Evolutionary conservation across 495 filamentous ascomycete genomes (phyloP).

Genomic region (Elasticomyces elasticus): DNA sequence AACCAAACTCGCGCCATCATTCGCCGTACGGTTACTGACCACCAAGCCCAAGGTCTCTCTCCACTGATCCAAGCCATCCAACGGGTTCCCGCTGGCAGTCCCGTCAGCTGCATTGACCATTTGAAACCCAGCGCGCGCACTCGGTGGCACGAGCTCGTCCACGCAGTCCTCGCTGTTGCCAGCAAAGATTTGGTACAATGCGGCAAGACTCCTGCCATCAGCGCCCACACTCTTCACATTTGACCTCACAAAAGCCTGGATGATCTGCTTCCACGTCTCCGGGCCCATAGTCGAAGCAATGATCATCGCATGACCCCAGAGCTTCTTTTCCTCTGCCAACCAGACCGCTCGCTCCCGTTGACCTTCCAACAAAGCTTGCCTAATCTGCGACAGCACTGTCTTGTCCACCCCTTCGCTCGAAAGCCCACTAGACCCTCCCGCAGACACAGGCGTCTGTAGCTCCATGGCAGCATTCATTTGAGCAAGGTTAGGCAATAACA

Average conservation of each 20-base stretch:
- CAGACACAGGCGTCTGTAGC: slow-evolving; percentile 16
- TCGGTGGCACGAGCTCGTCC: slow-evolving; percentile 91
- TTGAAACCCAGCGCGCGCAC: slow-evolving; percentile 82
- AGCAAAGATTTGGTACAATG: slow-evolving; percentile 84
- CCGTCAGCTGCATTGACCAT: slow-evolving; percentile 64
- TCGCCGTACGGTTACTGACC: slow-evolving; percentile 72
- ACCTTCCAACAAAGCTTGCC: slow-evolving; percentile 61
- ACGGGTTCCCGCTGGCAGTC: slow-evolving; percentile 55
- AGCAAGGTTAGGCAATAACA: slow-evolving; percentile 58
- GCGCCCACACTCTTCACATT: slow-evolving; percentile 72
- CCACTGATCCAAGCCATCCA: slow-evolving; percentile 87
- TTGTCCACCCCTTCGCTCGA: slow-evolving; percentile 55
- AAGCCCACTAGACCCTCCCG: slow-evolving; percentile 22
- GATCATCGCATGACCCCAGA: slow-evolving; percentile 95
- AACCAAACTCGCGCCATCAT: slow-evolving; percentile 65
- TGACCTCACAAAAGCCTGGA: slow-evolving; percentile 84
- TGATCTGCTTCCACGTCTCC: slow-evolving; percentile 77
- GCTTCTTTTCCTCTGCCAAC: slow-evolving; percentile 81
- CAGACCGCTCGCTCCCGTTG: slow-evolving; percentile 88
- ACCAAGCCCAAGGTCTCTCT: slow-evolving; percentile 78
- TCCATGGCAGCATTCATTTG: slow-evolving; percentile 21
- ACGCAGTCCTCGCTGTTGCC: slow-evolving; percentile 91
- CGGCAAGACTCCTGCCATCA: slow-evolving; percentile 75
- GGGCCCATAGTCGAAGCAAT: slow-evolving; percentile 66
- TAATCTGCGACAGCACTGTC: slow-evolving; percentile 56